Evolutionary conservation across 495 filamentous ascomycete genomes (phyloP).

Genomic region (Trichoderma asperelloides): DNA sequence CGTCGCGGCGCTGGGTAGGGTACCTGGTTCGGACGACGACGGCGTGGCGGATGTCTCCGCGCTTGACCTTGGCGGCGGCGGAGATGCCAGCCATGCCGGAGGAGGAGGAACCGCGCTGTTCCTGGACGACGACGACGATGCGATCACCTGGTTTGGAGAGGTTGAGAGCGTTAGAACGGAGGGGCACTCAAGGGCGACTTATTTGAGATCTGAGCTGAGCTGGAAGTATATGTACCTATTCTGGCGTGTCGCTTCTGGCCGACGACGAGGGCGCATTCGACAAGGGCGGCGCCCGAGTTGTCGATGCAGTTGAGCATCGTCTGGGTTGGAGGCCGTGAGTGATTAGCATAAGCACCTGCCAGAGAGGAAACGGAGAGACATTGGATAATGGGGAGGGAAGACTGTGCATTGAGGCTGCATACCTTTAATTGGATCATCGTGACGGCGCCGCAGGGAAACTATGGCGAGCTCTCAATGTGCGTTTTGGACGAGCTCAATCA

Average conservation of each 20-base stretch:
- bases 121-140: slow-evolving; percentile 96
- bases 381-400: not conserved
- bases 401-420: slow-evolving; percentile 1
- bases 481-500: not conserved
- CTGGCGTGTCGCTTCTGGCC: slow-evolving; percentile 83
- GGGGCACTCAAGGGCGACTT: not conserved
- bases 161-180: not conserved
- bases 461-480: slow-evolving; percentile 11
- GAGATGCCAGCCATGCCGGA: slow-evolving; percentile 46
- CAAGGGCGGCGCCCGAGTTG: slow-evolving; percentile 96
- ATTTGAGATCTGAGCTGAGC: not conserved
- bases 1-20: slow-evolving; percentile 76
- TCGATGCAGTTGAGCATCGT: slow-evolving; percentile 99
- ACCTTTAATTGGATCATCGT: slow-evolving; percentile 99
- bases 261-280: slow-evolving; percentile 90
- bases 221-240: slow-evolving; percentile 57
- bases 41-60: slow-evolving; percentile 93
- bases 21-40: slow-evolving; percentile 89
- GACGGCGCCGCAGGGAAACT: slow-evolving; percentile 21
- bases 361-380: not conserved
- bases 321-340: slow-evolving; percentile 36
- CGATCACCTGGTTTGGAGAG: slow-evolving; percentile 61
- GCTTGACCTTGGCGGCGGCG: slow-evolving; percentile 83
- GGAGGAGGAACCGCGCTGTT: slow-evolving; percentile 60
- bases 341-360: not conserved